A percentile compares a stretch with the other conserved stretches of the same genome.
Evolutionary conservation across 345 rosid genomes (phyloP).

Genomic region (Brassica nigra): DNA sequence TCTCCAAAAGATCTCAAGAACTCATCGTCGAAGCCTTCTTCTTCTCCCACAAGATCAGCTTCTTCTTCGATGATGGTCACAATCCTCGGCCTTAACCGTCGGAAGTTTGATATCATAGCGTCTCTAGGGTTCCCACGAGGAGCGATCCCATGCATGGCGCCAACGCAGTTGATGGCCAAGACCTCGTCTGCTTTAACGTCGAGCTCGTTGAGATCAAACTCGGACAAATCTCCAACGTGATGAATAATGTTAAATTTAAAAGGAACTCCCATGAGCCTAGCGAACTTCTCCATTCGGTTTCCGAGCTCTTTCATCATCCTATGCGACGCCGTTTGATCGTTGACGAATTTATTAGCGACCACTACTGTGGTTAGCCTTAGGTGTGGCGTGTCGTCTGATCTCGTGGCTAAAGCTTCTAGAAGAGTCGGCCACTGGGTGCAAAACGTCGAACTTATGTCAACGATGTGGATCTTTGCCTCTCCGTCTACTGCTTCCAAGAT

Average conservation of each 20-base stretch:
- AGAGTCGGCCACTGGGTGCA: slow-evolving; percentile 99
- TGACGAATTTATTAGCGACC: slow-evolving; percentile 39
- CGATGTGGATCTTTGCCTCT: slow-evolving; percentile 72
- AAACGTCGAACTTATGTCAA: slow-evolving; percentile 86
- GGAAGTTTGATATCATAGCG: slow-evolving; percentile 57
- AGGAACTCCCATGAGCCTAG: slow-evolving; percentile 98
- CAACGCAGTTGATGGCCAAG: slow-evolving; percentile 75
- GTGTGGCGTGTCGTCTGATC: slow-evolving; percentile 88
- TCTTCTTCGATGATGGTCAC: slow-evolving; percentile 90
- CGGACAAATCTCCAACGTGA: slow-evolving; percentile 69
- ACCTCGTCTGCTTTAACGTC: slow-evolving; percentile 72
- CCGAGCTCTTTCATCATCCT: slow-evolving; percentile 92
- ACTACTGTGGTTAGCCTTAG: slow-evolving; percentile 72
- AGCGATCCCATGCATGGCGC: slow-evolving; percentile 62
- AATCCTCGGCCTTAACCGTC: slow-evolving; percentile 67
- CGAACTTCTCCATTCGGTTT: slow-evolving; percentile 87
- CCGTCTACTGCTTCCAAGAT: slow-evolving; percentile 92
- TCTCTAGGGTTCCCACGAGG: slow-evolving; percentile 60
- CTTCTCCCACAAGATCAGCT: slow-evolving; percentile 66
- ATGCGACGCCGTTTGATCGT: slow-evolving; percentile 49
- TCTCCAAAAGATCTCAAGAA: slow-evolving; percentile 74
- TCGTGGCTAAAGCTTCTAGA: slow-evolving; percentile 93
- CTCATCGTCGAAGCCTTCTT: slow-evolving; percentile 53
- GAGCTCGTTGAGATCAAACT: slow-evolving; percentile 58
- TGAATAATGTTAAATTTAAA: slow-evolving; percentile 82